A percentile compares a stretch with the other conserved stretches of the same genome.
Conservation (phyloP, 768 basidiomycete species). For the Hygrocybe coccinea region DNA sequence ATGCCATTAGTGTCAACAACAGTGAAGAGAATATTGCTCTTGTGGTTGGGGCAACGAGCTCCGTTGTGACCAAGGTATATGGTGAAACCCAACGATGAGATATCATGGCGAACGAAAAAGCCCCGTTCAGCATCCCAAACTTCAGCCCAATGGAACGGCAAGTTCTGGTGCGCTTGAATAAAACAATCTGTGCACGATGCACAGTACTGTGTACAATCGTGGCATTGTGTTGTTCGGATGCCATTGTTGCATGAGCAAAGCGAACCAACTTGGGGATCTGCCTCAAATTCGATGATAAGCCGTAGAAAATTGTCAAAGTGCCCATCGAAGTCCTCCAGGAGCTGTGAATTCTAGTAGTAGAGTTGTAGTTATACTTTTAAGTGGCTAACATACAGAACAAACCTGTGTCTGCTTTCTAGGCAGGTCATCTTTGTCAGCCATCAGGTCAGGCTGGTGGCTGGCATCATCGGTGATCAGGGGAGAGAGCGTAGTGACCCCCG, state of each 20-base stretch:
- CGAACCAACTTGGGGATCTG: background rate
- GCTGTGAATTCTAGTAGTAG: background rate
- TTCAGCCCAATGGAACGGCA: background rate
- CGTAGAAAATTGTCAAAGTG: background rate
- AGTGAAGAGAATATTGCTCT: constrained; percentile 12
- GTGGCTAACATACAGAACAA: background rate
- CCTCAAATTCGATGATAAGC: background rate
- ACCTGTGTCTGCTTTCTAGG: background rate
- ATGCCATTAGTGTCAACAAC: constrained; percentile 24
- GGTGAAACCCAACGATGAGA: background rate
- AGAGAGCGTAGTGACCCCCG: no score
- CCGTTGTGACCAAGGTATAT: background rate
- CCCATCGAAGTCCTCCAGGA: background rate
- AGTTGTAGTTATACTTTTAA: background rate
- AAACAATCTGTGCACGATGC: background rate
- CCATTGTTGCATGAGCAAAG: background rate
- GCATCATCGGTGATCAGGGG: no score
- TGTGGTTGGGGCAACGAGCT: background rate
- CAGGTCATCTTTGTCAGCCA: no score
- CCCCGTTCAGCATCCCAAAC: background rate
- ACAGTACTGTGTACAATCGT: background rate
- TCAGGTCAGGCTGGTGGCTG: no score
- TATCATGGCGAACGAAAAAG: background rate
- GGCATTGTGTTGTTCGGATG: background rate
- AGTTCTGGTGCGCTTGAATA: background rate